Conservation (phyloP, 768 basidiomycete genomes). For the Mycena floridula region DNA sequence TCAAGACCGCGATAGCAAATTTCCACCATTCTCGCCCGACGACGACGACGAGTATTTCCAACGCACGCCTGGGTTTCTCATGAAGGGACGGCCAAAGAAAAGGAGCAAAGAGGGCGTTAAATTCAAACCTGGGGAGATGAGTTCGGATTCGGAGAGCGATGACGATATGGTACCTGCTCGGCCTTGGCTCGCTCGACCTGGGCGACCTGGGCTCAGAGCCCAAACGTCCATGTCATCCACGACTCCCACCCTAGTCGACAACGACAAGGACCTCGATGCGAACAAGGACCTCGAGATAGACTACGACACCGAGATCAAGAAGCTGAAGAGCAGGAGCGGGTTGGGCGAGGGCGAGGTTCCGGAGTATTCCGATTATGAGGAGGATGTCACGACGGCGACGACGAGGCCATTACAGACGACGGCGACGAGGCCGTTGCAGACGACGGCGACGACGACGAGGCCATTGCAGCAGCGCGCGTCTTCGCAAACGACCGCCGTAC, state of each 20-base stretch:
- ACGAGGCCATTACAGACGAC: too few relatives aligned
- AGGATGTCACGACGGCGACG: too few relatives aligned
- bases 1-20: slow-evolving; percentile 15
- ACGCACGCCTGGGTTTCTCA: slow-evolving; percentile 3
- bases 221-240: slow-evolving; percentile 17
- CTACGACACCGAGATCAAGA: slow-evolving; percentile 36
- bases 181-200: slow-evolving; percentile 18
- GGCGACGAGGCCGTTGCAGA: too few relatives aligned
- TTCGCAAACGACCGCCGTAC: too few relatives aligned
- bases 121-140: slow-evolving; percentile 18
- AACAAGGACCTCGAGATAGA: slow-evolving; percentile 21
- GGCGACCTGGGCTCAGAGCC: too few relatives aligned
- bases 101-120: slow-evolving; percentile 20
- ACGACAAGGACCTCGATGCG: too few relatives aligned
- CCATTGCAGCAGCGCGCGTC: too few relatives aligned
- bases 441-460: too few relatives aligned
- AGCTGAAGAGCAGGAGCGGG: slow-evolving; percentile 22
- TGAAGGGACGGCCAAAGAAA: slow-evolving; percentile 6
- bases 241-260: slow-evolving; percentile 15
- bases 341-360: slow-evolving; percentile 20
- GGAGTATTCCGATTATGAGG: slow-evolving; percentile 46
- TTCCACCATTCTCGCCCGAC: slow-evolving; percentile 1
- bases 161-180: slow-evolving; percentile 13
- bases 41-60: slow-evolving; percentile 17
- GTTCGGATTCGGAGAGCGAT: slow-evolving; percentile 28